Conservation (phyloP, 345 rosid species). For the Anastatica hierochuntica region DNA sequence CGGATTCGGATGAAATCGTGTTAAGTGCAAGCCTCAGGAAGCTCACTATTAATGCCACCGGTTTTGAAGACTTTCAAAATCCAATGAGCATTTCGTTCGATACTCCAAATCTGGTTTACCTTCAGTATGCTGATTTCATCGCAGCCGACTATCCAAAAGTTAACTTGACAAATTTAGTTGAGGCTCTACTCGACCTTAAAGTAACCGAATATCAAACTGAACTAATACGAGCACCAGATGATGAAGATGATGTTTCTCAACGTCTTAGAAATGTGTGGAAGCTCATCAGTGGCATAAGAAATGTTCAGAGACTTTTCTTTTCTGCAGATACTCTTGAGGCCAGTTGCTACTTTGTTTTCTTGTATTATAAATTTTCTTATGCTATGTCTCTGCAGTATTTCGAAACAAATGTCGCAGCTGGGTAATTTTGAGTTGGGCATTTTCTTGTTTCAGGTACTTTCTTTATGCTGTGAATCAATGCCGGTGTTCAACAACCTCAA, state of each 20-base stretch:
- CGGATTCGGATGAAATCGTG: neutral
- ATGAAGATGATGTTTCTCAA: neutral
- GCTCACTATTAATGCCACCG: neutral
- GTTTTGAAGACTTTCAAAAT: neutral
- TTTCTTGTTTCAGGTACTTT: neutral
- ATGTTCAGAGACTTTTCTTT: neutral
- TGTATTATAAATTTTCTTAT: too few species aligned
- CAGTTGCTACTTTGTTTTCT: neutral
- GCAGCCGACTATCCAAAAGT: neutral
- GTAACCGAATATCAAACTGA: neutral
- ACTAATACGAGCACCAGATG: neutral
- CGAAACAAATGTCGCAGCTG: too few species aligned
- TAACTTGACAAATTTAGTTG: neutral
- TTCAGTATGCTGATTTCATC: neutral
- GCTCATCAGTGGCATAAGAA: neutral
- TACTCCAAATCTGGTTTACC: neutral
- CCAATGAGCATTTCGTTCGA: neutral
- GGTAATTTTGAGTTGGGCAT: neutral
- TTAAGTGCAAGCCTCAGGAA: neutral
- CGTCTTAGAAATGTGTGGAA: neutral
- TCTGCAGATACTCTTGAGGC: slow-evolving; percentile 6
- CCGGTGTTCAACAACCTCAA: slow-evolving; percentile 8
- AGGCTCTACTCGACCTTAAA: neutral
- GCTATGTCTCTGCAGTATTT: too few species aligned
- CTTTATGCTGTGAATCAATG: neutral